Percentiles rank a stretch among this genome's conserved stretches.
phyloP scores from a whole-genome alignment of 305 asterid species.

The Fraxinus xanthoxyloides region DNA sequence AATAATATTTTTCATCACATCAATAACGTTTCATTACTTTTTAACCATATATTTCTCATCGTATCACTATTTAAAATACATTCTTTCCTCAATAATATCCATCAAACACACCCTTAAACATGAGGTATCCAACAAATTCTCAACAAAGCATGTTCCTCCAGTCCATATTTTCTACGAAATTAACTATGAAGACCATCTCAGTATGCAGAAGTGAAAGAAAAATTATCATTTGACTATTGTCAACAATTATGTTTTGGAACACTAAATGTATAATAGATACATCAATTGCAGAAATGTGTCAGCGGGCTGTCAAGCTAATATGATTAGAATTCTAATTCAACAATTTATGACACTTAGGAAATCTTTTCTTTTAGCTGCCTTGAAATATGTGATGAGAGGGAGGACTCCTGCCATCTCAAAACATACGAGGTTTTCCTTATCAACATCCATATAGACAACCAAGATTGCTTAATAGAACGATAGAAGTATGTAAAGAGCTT shows the following conservation, averaged over 20 bases:
- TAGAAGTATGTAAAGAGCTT: not conserved
- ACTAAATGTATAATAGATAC: not conserved
- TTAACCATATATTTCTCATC: too few relatives aligned
- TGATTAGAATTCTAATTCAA: slow-evolving; percentile 14
- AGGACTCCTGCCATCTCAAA: not conserved
- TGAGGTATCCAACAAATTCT: not conserved
- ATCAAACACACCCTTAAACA: not conserved
- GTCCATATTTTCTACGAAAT: not conserved
- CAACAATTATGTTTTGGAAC: not conserved
- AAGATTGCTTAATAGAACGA: not conserved
- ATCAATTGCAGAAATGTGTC: slow-evolving; percentile 3
- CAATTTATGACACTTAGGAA: not conserved
- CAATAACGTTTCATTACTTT: too few relatives aligned
- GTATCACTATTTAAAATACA: too few relatives aligned
- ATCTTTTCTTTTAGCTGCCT: not conserved
- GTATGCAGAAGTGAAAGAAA: not conserved
- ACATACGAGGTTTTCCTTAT: not conserved
- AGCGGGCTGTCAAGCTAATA: not conserved
- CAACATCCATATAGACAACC: not conserved
- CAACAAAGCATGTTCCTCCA: not conserved
- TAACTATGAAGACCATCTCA: not conserved
- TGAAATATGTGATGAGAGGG: not conserved
- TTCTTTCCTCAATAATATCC: too few relatives aligned
- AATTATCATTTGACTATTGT: not conserved
- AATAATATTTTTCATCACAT: too few relatives aligned